phyloP scores from a whole-genome alignment of 257 asterid species.

The Salvia rosmarinus region DNA sequence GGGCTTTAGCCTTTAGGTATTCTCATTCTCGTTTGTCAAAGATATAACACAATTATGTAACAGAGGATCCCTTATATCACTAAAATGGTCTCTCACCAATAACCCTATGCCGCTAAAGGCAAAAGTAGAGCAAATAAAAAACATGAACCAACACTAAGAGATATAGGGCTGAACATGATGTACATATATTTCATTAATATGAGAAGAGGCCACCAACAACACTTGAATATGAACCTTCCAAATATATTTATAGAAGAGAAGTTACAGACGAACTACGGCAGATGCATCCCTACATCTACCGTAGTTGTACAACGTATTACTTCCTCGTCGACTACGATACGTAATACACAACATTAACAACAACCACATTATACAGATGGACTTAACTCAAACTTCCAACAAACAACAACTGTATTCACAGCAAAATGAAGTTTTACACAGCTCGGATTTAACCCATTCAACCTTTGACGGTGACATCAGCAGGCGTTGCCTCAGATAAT shows the following conservation, averaged over 20 bases:
- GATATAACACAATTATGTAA: no score
- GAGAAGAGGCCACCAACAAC: neutral
- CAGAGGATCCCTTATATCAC: no score
- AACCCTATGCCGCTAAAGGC: no score
- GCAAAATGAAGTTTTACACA: constrained; percentile 24
- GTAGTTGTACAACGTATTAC: constrained; percentile 10
- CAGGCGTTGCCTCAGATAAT: constrained; percentile 35
- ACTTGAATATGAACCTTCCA: neutral
- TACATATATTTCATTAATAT: no score
- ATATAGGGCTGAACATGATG: no score
- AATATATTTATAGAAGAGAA: neutral
- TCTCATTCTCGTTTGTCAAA: no score
- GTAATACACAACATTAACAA: constrained; percentile 32
- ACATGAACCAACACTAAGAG: no score
- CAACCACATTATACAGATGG: neutral
- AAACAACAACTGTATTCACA: constrained; percentile 41
- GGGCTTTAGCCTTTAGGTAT: no score
- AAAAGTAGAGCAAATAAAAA: no score
- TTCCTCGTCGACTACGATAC: constrained; percentile 1
- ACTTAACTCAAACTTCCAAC: constrained; percentile 35
- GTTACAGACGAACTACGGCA: neutral
- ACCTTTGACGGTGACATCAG: constrained; percentile 53
- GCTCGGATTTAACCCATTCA: constrained; percentile 32
- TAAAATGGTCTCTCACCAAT: no score
- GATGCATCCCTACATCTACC: neutral